Evolutionary conservation across 2,329 filamentous ascomycete species (phyloP), one percentile per base, ranked within the genome.

Genomic region (Aspergillaceae sp.): DNA sequence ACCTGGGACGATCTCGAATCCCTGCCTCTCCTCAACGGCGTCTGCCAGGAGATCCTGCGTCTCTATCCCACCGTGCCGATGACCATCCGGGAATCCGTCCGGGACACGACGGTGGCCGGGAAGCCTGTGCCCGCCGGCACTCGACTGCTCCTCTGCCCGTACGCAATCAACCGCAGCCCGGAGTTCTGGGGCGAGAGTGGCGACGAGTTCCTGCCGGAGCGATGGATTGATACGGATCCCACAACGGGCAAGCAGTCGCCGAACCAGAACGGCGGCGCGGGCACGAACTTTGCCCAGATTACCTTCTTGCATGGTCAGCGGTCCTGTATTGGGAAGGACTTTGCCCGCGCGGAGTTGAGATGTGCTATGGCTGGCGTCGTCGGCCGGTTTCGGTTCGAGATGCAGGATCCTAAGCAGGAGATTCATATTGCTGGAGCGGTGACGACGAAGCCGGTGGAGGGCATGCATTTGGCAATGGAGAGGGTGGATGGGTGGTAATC

Each of bases 131-230:
- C 84, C 0, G 79, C 78, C 49, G 84, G 81, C 33, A 90, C 86
- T 0, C 74, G 77, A 4, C 63, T 95, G 44, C 74, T 89, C 48
- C 66, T 95, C 10, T 71, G 74, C 2, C 76, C 79, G 0, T 77
- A 75, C 74, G 87, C 84, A 7, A 79, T 84, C 61, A 94, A 96
- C 71, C 79, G 78, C 27, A 80, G 78, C 45, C 72, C 70, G 19
- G 65, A 71, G 1, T 75, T 89, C 40, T 96, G 89, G 89, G 89
- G 89, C 1, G 64, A 72, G 0, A 83, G 88, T 52, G 86, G 86
- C 0, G 69, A 68, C 8, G 71, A 78, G 37, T 95, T 95, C 72
- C 76, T 83, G 40, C 89, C 89, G 0, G 87, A 89, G 35, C 74
- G 87, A 9, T 91, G 86, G 86, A 74, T 84, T 69, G 43, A 72